Evolutionary conservation across 1,284 basidiomycete genomes (phyloP), one percentile per base, ranked within the genome.

Genomic region (Ceratobasidium sp.): DNA sequence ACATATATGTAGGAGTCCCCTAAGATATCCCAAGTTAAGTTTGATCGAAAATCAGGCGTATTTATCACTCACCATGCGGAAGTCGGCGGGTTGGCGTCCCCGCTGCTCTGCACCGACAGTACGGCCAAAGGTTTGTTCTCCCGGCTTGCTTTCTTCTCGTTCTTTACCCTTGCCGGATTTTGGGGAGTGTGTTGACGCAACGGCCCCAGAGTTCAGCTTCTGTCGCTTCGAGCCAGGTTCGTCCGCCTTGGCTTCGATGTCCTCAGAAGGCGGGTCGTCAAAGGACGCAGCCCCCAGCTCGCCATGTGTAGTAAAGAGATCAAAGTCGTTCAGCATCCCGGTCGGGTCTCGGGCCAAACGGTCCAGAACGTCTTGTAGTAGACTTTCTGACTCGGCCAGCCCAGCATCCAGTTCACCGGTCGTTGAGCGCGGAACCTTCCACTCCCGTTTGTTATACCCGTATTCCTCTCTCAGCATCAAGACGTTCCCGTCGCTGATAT

Each of bases 401-500:
- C 15, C 43, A 17, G 51, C 8, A 7, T 59, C 69, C 8, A 22
- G 17, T 46, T 59, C 57, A 2, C 32, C 22, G 8, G 40, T 17
- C n/a, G 6, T 15, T 17, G 22, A n/a, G 25, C 5, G 43, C 25
- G 25, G 43, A 4, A 52, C 25, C 44, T 17, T 44, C 70, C 70
- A 62, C n/a, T 34, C 22, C 19, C 44, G 62, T 64, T 22, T 22
- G 19, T 15, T 17, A 8, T 44, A 40, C 9, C 44, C 57, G 1
- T n/a, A 13, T 19, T 19, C 43, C n/a, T 37, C 46, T n/a, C 44
- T 43, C 29, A 62, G 43, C 15, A 73, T 22, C 44, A 73, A 17
- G 57, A 73, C 70, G 22, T 73, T 73, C 5, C 70, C 70, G n/a
- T 52, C 46, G 70, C 70, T 73, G 11, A 73, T 64, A 52, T 73